phyloP scores from a whole-genome alignment of 2,329 filamentous ascomycete genomes.

The Monosporascus sp. region DNA sequence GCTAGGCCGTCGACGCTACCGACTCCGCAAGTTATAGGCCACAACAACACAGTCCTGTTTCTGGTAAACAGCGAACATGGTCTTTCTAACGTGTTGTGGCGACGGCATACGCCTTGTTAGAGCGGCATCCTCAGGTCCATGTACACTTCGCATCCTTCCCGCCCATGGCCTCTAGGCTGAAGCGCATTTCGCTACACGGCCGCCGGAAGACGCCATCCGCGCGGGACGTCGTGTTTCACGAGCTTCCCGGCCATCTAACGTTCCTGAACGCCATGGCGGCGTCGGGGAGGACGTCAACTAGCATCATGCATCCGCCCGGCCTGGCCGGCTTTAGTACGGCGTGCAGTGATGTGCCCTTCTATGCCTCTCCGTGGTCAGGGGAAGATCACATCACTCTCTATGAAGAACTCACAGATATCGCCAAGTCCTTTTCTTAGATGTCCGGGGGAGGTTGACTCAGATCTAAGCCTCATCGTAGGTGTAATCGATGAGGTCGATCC shows the following conservation, averaged over 20 bases:
- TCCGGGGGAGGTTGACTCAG: no score
- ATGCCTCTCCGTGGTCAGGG: neutral
- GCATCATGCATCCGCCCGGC: conserved; percentile 15
- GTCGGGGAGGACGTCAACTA: conserved; percentile 10
- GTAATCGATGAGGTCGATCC: conserved; percentile 13
- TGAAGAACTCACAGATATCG: neutral
- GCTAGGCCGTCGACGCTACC: no score
- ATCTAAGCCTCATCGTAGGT: neutral
- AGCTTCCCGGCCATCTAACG: conserved; percentile 9
- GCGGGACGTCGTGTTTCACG: conserved; percentile 15
- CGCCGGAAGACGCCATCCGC: conserved; percentile 10
- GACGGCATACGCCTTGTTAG: conserved; percentile 28
- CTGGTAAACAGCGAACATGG: conserved; percentile 28
- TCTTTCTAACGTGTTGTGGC: conserved; percentile 32
- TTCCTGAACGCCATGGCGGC: conserved; percentile 5
- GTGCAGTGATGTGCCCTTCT: no score
- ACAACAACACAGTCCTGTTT: conserved; percentile 29
- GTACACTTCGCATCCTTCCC: conserved; percentile 32
- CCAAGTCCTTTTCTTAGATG: no score
- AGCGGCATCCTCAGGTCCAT: conserved; percentile 25
- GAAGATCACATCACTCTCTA: neutral
- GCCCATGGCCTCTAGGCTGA: conserved; percentile 5
- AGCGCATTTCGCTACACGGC: conserved; percentile 9
- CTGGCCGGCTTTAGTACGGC: neutral
- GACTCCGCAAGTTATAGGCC: neutral